Conservation (phyloP, 2,329 filamentous ascomycete species). For the Dryadomyces sulphureus region DNA sequence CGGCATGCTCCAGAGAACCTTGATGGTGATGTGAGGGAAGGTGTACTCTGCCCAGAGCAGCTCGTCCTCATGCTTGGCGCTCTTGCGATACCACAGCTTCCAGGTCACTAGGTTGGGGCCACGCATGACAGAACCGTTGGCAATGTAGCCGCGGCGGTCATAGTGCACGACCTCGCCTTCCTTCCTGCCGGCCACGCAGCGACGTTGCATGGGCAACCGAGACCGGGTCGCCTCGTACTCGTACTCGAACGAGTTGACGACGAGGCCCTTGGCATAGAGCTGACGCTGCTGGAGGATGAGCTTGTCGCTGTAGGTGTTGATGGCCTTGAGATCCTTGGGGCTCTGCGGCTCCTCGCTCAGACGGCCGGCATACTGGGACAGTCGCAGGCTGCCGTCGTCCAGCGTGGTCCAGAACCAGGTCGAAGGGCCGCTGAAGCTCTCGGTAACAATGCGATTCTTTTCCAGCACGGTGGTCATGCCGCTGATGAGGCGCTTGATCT, state of each 20-base stretch:
- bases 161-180: conserved; percentile 32
- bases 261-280: conserved; percentile 13
- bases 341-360: conserved; percentile 28
- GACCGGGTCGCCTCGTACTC: conserved; percentile 18
- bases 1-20: conserved; percentile 38
- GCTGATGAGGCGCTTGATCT: conserved; percentile 17
- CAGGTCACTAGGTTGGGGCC: conserved; percentile 36
- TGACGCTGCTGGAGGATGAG: conserved; percentile 23
- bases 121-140: conserved; percentile 36
- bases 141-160: conserved; percentile 35
- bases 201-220: conserved; percentile 27
- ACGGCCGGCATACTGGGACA: conserved; percentile 11
- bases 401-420: conserved; percentile 8
- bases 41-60: conserved; percentile 39
- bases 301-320: conserved; percentile 31
- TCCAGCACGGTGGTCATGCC: conserved; percentile 8
- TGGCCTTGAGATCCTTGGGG: conserved; percentile 23
- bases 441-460: conserved; percentile 7
- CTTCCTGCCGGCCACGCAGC: conserved; percentile 29
- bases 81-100: conserved; percentile 38
- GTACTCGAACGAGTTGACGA: neutral
- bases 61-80: conserved; percentile 36
- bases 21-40: conserved; percentile 36
- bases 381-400: conserved; percentile 3
- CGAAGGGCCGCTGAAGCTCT: conserved; percentile 8